Percentiles rank a stretch among this genome's conserved stretches.
phyloP scores from a whole-genome alignment of 768 basidiomycete species.

The Lactarius psammicola region DNA sequence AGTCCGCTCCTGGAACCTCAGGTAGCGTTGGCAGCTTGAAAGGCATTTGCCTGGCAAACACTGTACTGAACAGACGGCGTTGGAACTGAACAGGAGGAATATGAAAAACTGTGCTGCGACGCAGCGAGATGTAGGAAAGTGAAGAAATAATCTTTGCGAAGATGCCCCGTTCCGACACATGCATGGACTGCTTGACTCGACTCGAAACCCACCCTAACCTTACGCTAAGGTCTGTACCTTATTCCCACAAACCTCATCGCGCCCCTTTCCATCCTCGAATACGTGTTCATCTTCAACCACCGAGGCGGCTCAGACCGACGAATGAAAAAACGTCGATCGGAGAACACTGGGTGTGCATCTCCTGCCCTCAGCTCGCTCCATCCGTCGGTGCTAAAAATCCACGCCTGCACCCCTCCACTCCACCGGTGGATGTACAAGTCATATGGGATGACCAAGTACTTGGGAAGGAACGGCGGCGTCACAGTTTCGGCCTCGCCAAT shows the following conservation, averaged over 20 bases:
- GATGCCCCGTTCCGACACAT: background rate
- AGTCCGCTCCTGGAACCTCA: constrained; percentile 50
- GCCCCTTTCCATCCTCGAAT: background rate
- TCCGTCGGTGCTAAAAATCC: background rate
- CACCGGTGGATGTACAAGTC: background rate
- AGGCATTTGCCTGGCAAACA: constrained; percentile 4
- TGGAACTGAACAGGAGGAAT: background rate
- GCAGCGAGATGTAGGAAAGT: constrained; percentile 16
- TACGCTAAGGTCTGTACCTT: constrained; percentile 1
- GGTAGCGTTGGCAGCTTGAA: constrained; percentile 40
- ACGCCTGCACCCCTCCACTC: background rate
- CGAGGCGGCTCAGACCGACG: background rate
- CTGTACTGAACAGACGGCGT: constrained; percentile 3
- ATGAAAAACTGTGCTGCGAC: constrained; percentile 18
- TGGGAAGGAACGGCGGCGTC: background rate
- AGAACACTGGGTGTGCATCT: background rate
- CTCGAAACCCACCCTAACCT: constrained; percentile 6
- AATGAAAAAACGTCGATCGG: background rate
- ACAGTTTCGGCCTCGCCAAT: background rate
- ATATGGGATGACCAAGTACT: background rate
- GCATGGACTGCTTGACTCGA: background rate
- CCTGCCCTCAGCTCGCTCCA: background rate
- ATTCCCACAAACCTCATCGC: background rate
- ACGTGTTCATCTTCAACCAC: background rate
- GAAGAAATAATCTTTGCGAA: constrained; percentile 18